Evolutionary conservation across 306 rosid species (phyloP), one percentile per base, ranked within the genome.

Genomic region (Sechiopsis laciniata): DNA sequence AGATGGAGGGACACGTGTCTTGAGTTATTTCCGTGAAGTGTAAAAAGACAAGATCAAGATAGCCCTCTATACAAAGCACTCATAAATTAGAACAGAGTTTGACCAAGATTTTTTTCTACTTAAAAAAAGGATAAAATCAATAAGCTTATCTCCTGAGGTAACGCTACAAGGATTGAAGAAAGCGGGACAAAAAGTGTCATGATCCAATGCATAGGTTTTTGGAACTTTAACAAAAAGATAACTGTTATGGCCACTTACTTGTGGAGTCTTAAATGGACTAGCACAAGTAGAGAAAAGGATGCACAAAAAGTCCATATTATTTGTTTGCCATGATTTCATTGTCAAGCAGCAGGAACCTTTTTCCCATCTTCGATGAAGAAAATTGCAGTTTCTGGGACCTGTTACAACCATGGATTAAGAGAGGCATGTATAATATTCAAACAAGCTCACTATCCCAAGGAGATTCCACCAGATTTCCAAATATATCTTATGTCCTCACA

Each of bases 331-430:
- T 35, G 26, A 72, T 78, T 73, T 56, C 77, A 76, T 78, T 71
- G 75, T 91, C 86, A 95, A 78, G 95, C 97, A 79, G 96, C 99
- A 32, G 99, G 96, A 72, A 95, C 99, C 83, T 95, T 95, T 73
- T 85, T 89, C 78, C 99, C 99, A 77, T 95, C 99, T 81, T 95
- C 99, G 62, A 95, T 89, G 79, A 95, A 95, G 96, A 84, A 95
- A 84, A 95, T 89, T 74, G 99, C 88, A 71, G 86, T 65, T 72
- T 86, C 92, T 19, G 99, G 95, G 70, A 95, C 99, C 99, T 95
- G 87, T 80, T 77, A 22, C 74, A 50, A 20, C 24, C 50, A 32
- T 3, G 9, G 2, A 35, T 62, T 37, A 40, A 79, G 55, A 42
- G 54, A 35, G 54, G 67, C 10, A 59, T 24, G 48, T 65, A 60